Percentiles rank a stretch among this genome's conserved stretches.
phyloP scores from a whole-genome alignment of 192 early-diverging fungal genomes.

The Dissophora globulifera region DNA sequence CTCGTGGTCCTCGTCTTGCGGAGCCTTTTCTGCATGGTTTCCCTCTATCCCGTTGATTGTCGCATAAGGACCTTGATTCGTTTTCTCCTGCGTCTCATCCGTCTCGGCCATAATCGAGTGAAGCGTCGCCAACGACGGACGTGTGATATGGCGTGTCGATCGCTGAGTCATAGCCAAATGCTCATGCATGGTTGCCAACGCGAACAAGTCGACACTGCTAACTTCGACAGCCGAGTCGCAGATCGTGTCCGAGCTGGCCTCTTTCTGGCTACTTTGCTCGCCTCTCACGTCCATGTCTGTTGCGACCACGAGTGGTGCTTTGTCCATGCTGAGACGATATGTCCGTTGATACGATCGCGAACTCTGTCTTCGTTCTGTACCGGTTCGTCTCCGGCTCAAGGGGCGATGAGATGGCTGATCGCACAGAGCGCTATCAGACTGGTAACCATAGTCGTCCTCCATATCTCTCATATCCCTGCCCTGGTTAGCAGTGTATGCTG shows the following conservation, averaged over 20 bases:
- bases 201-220: slow-evolving; percentile 15
- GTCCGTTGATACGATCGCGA: not conserved
- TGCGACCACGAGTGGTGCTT: no score
- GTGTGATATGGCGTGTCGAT: slow-evolving; percentile 5
- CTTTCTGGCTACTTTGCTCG: not conserved
- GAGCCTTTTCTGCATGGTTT: not conserved
- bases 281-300: no score
- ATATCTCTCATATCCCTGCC: not conserved
- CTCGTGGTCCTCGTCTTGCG: not conserved
- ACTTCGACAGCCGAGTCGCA: slow-evolving; percentile 41
- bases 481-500: no score
- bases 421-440: slow-evolving; percentile 12
- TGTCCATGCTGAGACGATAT: no score
- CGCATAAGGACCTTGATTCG: no score
- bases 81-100: no score
- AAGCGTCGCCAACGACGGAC: slow-evolving; percentile 18
- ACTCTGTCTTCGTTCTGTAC: not conserved
- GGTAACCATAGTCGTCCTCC: slow-evolving; percentile 8
- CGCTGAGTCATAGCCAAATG: slow-evolving; percentile 9
- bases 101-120: slow-evolving; percentile 39
- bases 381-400: not conserved
- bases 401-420: not conserved
- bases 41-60: not conserved
- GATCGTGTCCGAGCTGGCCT: slow-evolving; percentile 9
- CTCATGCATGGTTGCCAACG: slow-evolving; percentile 14